phyloP scores from a whole-genome alignment of 164 flowering plant species.

The Euptelea pleiosperma region DNA sequence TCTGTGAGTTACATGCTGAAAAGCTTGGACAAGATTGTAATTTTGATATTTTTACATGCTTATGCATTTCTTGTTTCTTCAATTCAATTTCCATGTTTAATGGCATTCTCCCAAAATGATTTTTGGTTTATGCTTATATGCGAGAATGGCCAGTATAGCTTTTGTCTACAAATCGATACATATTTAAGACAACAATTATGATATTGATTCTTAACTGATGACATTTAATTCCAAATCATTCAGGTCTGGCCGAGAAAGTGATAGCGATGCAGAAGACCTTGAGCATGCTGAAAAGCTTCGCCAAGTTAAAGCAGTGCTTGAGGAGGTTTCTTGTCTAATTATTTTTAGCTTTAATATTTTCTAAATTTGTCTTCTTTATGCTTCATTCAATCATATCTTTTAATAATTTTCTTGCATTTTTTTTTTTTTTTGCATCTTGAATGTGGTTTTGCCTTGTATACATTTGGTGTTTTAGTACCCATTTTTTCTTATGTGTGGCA shows the following conservation, averaged over 20 bases:
- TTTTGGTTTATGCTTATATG: too few relatives aligned
- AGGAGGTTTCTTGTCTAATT: constrained; percentile 61
- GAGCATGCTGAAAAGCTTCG: constrained; percentile 99
- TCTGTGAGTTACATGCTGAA: too few relatives aligned
- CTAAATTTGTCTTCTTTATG: too few relatives aligned
- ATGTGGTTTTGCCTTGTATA: too few relatives aligned
- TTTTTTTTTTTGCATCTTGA: neutral
- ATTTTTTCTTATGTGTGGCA: too few relatives aligned
- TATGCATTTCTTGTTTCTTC: constrained; percentile 1
- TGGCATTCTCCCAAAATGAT: too few relatives aligned
- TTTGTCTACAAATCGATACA: neutral
- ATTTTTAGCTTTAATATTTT: neutral
- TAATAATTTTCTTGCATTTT: neutral
- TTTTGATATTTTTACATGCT: neutral
- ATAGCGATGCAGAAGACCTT: constrained; percentile 95
- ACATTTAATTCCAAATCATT: constrained; percentile 9
- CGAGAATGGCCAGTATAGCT: too few relatives aligned
- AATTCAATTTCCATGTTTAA: too few relatives aligned
- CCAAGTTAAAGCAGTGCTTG: constrained; percentile 99
- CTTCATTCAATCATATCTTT: too few relatives aligned
- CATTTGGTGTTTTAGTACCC: too few relatives aligned
- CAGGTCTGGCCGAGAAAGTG: constrained; percentile 95
- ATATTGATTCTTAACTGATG: neutral
- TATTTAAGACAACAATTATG: neutral
- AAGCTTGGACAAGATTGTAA: neutral